Percentiles rank a stretch among this genome's conserved stretches.
phyloP scores from a whole-genome alignment of 75 land plant genomes.

The Chamaecyparis obtusa region DNA sequence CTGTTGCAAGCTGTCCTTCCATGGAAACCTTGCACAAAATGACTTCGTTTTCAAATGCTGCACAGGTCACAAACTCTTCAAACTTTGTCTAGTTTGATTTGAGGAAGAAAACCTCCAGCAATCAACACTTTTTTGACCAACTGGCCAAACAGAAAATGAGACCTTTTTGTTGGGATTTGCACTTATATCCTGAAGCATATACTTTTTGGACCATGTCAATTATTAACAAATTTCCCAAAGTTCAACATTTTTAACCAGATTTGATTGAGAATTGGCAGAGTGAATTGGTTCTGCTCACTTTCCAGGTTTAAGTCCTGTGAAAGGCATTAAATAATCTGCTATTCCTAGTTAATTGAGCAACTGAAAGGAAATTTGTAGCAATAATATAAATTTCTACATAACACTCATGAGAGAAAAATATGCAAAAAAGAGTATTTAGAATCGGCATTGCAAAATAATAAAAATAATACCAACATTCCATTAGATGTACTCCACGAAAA shows the following conservation, averaged over 20 bases:
- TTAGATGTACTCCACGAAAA: no score
- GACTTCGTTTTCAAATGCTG: background rate
- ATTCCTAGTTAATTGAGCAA: background rate
- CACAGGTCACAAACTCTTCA: background rate
- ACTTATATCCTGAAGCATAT: background rate
- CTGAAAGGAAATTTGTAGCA: no score
- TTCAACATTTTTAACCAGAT: background rate
- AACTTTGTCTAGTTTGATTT: background rate
- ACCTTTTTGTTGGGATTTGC: background rate
- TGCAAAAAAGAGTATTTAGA: no score
- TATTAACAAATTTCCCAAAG: background rate
- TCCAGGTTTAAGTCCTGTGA: background rate
- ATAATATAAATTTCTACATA: no score
- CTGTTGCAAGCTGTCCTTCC: background rate
- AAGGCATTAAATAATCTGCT: background rate
- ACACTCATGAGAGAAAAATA: no score
- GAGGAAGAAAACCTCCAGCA: background rate
- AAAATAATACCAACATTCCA: no score
- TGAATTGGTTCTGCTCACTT: background rate
- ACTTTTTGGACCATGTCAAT: background rate
- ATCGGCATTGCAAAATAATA: no score
- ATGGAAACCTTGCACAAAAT: background rate
- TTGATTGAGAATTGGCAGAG: background rate
- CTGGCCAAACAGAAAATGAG: background rate
- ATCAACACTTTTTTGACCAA: background rate